Evolutionary conservation across 345 rosid genomes (phyloP), one percentile per base, ranked within the genome.

Genomic region (Turnera subulata): DNA sequence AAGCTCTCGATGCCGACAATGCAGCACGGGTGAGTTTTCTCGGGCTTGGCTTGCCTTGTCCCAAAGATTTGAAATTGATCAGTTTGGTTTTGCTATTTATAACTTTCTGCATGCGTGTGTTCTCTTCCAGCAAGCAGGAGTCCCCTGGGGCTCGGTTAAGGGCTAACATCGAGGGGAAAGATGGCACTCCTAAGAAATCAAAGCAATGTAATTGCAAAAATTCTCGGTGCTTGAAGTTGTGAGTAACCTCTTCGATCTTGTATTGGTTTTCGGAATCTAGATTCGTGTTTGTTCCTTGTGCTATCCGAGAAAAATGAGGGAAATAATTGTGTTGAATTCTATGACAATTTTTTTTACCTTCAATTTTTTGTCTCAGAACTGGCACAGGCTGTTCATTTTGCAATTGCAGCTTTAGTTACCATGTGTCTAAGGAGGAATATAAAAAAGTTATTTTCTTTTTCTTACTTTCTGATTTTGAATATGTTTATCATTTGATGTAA

Each of bases 181-280:
- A 84, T 47, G 70, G 48, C 56, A 81, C 84, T 45, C 92, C 84
- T 18, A 82, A 68, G 77, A 87, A 83, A 71, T 74, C 66, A 59
- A 90, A 64, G 71, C 88, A 72, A 55, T 90, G 95, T 55, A 87
- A 80, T 56, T 90, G 97, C 76, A 87, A 80, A 72, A 73, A 69
- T 62, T 81, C 95, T 14, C 78, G 70, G 24, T 90, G 95, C 66
- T 79, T 90, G 85, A 87, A 86, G 70, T 64, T 90, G 97, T 87
- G 71, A 84, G 95, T 55, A 39, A 37, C 37, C 15, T 35, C 9
- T 40, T 22, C 48, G 24, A 11, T 20, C 24, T 4, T 46, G 25
- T 32, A 17, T 23, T 13, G 8, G 1, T 25, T 24, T 50, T 50
- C 2, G 33, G 1, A 16, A 21, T 25, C 13, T 21, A 25, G 53